A percentile compares a stretch with the other conserved stretches of the same genome.
These are phyloP conservation scores for Phytophthora citricola DNA, from an alignment of 352 stramenopile genomes.

Conservation along the genomic window DNA sequence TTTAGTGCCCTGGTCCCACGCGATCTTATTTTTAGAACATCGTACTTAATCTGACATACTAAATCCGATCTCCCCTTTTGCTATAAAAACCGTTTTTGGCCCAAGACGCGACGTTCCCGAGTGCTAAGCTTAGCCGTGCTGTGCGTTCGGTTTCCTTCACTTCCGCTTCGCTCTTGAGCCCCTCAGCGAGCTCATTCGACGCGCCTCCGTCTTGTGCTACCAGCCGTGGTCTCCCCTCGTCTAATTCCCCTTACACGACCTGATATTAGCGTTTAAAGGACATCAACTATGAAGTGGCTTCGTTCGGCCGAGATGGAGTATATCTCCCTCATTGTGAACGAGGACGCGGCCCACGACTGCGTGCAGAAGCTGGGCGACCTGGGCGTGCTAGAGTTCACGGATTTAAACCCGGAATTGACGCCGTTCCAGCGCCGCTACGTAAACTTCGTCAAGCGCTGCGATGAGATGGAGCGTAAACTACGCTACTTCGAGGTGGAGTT, in stretches of 20 bases:
- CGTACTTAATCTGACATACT: slow-evolving; percentile 6
- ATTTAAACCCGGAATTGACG: slow-evolving; percentile 98
- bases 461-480: slow-evolving; percentile 99
- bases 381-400: slow-evolving; percentile 98
- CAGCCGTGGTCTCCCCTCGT: neutral
- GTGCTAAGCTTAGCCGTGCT: slow-evolving; percentile 19
- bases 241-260: neutral
- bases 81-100: slow-evolving; percentile 17
- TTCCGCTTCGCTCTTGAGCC: slow-evolving; percentile 23
- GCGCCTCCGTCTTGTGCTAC: slow-evolving; percentile 1
- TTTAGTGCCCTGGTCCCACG: neutral
- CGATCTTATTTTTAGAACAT: slow-evolving; percentile 26
- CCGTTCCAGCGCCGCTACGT: slow-evolving; percentile 99
- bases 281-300: slow-evolving; percentile 93
- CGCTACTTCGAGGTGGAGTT: slow-evolving; percentile 96
- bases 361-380: slow-evolving; percentile 96
- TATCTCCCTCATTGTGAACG: slow-evolving; percentile 98
- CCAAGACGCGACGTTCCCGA: neutral
- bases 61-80: slow-evolving; percentile 8
- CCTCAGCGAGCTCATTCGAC: slow-evolving; percentile 11
- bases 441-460: slow-evolving; percentile 98
- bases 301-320: slow-evolving; percentile 99
- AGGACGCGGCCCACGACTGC: slow-evolving; percentile 97
- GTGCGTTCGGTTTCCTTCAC: slow-evolving; percentile 18
- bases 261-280: neutral